phyloP scores from a whole-genome alignment of 1,284 basidiomycete species.

The Puccinia novopanici region DNA sequence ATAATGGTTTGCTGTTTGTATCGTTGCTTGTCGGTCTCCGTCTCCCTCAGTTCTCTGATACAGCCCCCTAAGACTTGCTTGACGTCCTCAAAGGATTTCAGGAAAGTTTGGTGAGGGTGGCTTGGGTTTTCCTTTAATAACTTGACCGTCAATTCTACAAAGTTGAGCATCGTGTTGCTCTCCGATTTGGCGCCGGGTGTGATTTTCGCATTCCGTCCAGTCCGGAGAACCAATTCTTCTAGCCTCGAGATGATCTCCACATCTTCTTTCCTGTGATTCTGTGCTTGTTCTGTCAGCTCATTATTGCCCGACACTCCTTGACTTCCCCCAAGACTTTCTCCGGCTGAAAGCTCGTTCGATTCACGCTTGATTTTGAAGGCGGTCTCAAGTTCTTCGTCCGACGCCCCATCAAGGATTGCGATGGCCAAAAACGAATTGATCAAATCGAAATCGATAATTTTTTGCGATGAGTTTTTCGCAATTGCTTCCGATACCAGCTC shows the following conservation, averaged over 20 bases:
- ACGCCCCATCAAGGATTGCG: constrained; percentile 15
- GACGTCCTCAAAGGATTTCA: constrained; percentile 4
- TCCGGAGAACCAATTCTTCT: constrained; percentile 12
- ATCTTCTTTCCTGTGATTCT: background rate
- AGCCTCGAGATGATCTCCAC: background rate
- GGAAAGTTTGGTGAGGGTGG: background rate
- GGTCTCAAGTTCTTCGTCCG: constrained; percentile 8
- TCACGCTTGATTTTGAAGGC: background rate
- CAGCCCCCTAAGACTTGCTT: constrained; percentile 7
- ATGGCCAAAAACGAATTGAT: constrained; percentile 26
- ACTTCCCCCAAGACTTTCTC: background rate
- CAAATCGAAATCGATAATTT: constrained; percentile 33
- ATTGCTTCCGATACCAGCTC: constrained; percentile 21
- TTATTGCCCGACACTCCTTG: background rate
- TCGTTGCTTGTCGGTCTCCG: background rate
- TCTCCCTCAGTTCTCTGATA: constrained; percentile 9
- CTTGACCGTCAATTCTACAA: constrained; percentile 15
- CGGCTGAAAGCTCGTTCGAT: background rate
- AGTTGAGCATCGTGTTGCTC: constrained; percentile 40
- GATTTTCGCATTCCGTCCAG: background rate
- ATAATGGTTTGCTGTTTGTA: constrained; percentile 10
- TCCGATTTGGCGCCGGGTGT: constrained; percentile 25
- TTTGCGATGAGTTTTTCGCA: constrained; percentile 19
- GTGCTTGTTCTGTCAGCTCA: background rate
- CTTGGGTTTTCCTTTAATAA: background rate